These are phyloP conservation scores for Grosmannia clavigera DNA, from an alignment of 2,329 filamentous ascomycete genomes.

Conservation along the genomic window DNA sequence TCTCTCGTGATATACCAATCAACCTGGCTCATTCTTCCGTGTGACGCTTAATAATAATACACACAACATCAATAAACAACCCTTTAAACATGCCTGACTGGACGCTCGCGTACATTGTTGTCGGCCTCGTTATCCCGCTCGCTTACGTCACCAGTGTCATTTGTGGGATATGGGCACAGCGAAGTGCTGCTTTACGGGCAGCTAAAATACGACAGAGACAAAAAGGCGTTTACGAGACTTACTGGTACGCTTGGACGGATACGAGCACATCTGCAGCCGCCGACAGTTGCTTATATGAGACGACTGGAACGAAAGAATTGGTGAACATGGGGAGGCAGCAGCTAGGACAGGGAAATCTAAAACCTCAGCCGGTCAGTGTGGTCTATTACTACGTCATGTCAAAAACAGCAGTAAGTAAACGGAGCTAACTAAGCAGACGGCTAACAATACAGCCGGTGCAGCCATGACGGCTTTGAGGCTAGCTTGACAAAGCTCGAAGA, in stretches of 20 bases:
- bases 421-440: not conserved
- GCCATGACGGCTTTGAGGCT: no score
- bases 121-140: conserved; percentile 1
- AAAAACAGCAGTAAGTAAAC: not conserved
- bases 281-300: not conserved
- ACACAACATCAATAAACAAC: not conserved
- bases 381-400: not conserved
- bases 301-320: not conserved
- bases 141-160: not conserved
- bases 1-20: not conserved
- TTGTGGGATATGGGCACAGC: not conserved
- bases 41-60: not conserved
- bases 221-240: not conserved
- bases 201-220: not conserved
- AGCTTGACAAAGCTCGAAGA: no score
- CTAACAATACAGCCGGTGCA: not conserved
- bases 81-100: conserved; percentile 1
- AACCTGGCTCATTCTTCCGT: not conserved
- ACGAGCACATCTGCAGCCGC: not conserved
- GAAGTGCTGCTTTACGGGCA: not conserved
- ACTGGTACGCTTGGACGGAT: not conserved
- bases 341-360: not conserved
- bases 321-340: not conserved
- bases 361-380: not conserved
- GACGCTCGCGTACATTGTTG: conserved; percentile 1